Percentiles rank a stretch among this genome's conserved stretches.
Evolutionary conservation across 305 asterid genomes (phyloP).

Genomic region (Solanum chacoense): DNA sequence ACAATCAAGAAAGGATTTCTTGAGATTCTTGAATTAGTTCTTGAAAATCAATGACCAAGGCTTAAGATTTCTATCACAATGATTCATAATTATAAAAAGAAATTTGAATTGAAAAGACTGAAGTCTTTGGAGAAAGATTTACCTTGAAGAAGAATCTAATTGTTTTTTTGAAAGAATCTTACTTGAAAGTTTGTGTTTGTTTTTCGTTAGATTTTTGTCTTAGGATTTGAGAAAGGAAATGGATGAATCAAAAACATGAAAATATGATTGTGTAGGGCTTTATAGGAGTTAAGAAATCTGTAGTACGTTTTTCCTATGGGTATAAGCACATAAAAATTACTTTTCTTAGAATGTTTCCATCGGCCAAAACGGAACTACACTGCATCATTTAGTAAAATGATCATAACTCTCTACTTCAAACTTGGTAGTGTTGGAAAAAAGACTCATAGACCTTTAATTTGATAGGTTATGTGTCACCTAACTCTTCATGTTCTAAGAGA

Average conservation of each 20-base stretch:
- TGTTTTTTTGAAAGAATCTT: too few relatives aligned
- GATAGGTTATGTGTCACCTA: neutral
- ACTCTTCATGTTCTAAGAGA: neutral
- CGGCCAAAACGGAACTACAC: neutral
- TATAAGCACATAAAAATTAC: neutral
- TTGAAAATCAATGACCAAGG: too few relatives aligned
- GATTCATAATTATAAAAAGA: too few relatives aligned
- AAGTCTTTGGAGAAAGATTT: neutral
- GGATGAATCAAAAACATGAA: neutral
- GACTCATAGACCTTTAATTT: too few relatives aligned
- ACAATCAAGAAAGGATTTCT: neutral
- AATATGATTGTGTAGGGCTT: neutral
- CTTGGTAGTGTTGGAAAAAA: neutral
- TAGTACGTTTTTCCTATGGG: neutral
- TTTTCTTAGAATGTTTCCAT: neutral
- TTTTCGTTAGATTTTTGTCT: neutral
- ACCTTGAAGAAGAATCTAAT: neutral
- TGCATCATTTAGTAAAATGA: neutral
- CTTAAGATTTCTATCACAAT: too few relatives aligned
- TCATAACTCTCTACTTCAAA: neutral
- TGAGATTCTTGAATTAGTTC: neutral
- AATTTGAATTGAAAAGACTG: neutral
- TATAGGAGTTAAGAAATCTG: neutral
- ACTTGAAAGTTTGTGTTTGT: neutral
- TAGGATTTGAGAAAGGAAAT: neutral